phyloP scores from a whole-genome alignment of 306 rosid genomes.

The Adenanthera pavonina region DNA sequence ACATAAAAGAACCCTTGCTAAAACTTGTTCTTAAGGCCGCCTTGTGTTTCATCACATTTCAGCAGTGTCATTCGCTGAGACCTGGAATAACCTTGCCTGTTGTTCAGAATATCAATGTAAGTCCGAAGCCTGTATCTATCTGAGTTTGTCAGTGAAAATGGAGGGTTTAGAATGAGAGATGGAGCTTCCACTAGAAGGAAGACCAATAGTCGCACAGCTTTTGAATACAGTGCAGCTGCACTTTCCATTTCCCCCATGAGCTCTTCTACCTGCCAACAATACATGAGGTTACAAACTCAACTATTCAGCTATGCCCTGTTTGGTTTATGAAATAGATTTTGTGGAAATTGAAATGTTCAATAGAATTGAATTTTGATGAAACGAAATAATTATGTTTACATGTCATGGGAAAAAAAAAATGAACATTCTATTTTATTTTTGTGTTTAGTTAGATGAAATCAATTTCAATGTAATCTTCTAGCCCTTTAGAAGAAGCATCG shows the following conservation, averaged over 20 bases:
- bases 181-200: slow-evolving; percentile 95
- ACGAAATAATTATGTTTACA: not conserved
- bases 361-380: not conserved
- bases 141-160: slow-evolving; percentile 82
- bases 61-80: slow-evolving; percentile 74
- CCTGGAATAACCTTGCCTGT: slow-evolving; percentile 80
- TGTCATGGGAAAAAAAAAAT: not conserved
- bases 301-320: not conserved
- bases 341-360: not conserved
- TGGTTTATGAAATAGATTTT: not conserved
- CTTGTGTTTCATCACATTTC: slow-evolving; percentile 67
- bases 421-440: too few relatives aligned
- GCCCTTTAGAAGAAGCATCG: too few relatives aligned
- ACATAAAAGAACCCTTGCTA: slow-evolving; percentile 38
- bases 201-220: slow-evolving; percentile 68
- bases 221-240: slow-evolving; percentile 76
- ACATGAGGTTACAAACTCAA: slow-evolving; percentile 9
- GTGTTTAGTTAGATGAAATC: too few relatives aligned
- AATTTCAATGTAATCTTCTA: too few relatives aligned
- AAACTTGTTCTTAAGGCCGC: slow-evolving; percentile 54
- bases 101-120: slow-evolving; percentile 77
- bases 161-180: slow-evolving; percentile 90
- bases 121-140: slow-evolving; percentile 85
- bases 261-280: slow-evolving; percentile 84
- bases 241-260: slow-evolving; percentile 83